Base-by-base conservation (phyloP, 1,284 basidiomycete genomes). In the Leccinum fallax region DNA sequence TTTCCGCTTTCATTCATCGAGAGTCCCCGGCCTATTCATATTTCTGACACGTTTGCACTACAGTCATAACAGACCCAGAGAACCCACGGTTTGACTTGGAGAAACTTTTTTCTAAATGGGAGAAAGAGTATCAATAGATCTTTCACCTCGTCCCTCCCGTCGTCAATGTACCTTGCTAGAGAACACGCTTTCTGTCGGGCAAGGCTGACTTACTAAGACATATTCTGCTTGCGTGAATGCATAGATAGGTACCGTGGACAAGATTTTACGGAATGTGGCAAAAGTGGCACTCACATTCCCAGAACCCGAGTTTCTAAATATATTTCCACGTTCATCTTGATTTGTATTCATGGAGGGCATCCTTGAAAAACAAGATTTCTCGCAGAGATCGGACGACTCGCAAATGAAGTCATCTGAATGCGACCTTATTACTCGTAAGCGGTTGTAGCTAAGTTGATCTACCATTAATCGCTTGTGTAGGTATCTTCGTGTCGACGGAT, bases 11-110 rank as follows among this genome's bases (percentile, higher is more conserved):
- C 15, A 43, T 43, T 19, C n/a, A 11, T 6, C n/a, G 15, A 34
- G 38, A 26, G 28, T 52, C 30, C 53, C 16, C 30, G 38, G 32
- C 10, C 13, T 11, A 19, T 61, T 34, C 36, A 43, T 52, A 24
- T 32, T 58, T 58, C 65, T 71, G 62, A 70, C 58, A 65, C 43
- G 24, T 62, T 57, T 66, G 60, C 64, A 55, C 61, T 65, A 21
- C 77, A 94, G 94, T 95, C 69, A 81, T 97, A 69, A 92, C 93
- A 66, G 88, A 99, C 81, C 94, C 95, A 56, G 95, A 98, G 73
- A 90, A 97, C 79, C 94, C 96, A 65, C 89, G 87, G 68, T 99
- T 99, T 80, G 96, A 99, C 83, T 83, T 98, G 74, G 97, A 98
- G 83, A 95, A 95, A 80, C 81, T 98, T 67, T 76, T 98, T 75